Percentiles rank a stretch among this genome's conserved stretches.
Conservation (phyloP, 2,329 filamentous ascomycete species). For the Claviceps maximensis region DNA sequence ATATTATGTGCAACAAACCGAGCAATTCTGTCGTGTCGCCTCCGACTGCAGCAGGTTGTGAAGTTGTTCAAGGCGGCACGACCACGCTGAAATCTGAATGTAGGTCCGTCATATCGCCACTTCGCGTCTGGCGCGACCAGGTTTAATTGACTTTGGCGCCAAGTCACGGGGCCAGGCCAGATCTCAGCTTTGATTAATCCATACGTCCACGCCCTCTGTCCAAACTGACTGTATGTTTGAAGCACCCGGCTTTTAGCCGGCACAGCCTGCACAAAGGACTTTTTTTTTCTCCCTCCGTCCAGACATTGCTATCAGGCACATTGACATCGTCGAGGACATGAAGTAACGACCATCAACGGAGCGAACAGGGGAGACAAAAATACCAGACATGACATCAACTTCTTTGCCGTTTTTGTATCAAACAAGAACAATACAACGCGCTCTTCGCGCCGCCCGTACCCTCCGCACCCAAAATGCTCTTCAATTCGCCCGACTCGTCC, state of each 20-base stretch:
- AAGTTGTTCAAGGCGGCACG: too few species aligned
- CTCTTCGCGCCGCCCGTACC: slow-evolving; percentile 15
- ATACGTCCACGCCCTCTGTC: too few species aligned
- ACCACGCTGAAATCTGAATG: too few species aligned
- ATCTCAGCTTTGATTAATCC: too few species aligned
- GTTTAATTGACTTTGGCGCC: slow-evolving; percentile 8
- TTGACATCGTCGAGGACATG: background rate
- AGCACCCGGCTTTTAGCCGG: slow-evolving; percentile 1
- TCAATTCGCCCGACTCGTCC: slow-evolving; percentile 11
- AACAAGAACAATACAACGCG: slow-evolving; percentile 42
- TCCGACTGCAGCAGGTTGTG: background rate
- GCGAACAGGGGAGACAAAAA: background rate
- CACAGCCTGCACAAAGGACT: background rate
- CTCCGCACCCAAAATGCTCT: slow-evolving; percentile 15
- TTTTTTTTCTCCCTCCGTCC: background rate
- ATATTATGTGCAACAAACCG: background rate
- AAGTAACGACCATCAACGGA: background rate
- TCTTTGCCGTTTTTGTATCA: slow-evolving; percentile 59
- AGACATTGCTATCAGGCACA: background rate
- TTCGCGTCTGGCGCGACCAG: background rate
- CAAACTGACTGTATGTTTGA: background rate
- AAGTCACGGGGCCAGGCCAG: slow-evolving; percentile 7
- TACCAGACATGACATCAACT: slow-evolving; percentile 30
- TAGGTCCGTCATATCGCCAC: background rate
- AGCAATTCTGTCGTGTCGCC: background rate